phyloP scores from a whole-genome alignment of 305 asterid genomes.

The Fraxinus nigra region DNA sequence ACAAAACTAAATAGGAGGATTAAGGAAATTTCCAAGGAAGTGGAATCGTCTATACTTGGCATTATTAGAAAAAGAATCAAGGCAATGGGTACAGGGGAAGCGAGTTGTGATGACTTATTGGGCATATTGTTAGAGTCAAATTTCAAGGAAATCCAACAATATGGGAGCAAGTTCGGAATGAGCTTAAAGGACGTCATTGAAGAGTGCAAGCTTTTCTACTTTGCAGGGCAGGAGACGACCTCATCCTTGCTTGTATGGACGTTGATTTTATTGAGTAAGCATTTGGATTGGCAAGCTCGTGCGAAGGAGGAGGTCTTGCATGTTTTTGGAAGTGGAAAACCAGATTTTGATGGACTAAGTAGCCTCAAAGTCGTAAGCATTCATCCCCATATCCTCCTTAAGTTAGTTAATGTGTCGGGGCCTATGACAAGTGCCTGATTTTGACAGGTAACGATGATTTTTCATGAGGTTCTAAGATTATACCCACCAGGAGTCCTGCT shows the following conservation, averaged over 20 bases:
- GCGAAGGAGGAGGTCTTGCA: neutral
- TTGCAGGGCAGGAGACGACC: slow-evolving; percentile 65
- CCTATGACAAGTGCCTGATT: neutral
- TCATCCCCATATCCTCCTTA: neutral
- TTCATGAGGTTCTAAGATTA: neutral
- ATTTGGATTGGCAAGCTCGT: neutral
- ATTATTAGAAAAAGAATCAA: neutral
- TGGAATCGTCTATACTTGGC: neutral
- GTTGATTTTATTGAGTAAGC: neutral
- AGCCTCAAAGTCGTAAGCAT: neutral
- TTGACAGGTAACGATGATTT: neutral
- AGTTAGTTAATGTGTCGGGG: neutral
- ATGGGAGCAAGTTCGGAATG: slow-evolving; percentile 41
- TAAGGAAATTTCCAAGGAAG: neutral
- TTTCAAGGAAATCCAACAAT: slow-evolving; percentile 28
- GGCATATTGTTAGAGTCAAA: slow-evolving; percentile 33
- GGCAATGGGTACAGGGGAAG: neutral
- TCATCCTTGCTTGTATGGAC: slow-evolving; percentile 43
- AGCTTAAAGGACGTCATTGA: slow-evolving; percentile 23
- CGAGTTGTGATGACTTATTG: slow-evolving; percentile 27
- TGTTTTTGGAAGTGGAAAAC: neutral
- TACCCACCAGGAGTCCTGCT: neutral
- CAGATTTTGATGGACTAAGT: neutral
- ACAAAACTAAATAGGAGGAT: neutral
- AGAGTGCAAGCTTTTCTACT: slow-evolving; percentile 40